Conservation (phyloP, 2,329 filamentous ascomycete species). For the Metarhizium humberi region DNA sequence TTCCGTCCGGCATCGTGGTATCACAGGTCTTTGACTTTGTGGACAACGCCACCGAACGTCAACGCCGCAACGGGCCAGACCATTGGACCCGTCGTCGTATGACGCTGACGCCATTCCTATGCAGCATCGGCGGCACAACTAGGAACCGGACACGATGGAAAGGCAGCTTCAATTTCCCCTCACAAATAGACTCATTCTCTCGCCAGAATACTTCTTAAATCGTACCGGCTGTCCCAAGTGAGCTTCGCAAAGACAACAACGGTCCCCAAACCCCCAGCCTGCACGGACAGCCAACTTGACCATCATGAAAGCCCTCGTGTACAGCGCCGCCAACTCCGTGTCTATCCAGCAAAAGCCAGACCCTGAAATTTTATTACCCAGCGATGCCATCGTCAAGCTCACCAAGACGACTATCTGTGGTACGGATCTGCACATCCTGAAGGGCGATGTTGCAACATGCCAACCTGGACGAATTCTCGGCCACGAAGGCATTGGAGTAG, state of each 20-base stretch:
- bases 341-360: constrained; percentile 30
- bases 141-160: not conserved
- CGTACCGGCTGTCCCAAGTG: not conserved
- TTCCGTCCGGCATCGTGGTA: not conserved
- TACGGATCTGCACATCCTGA: constrained; percentile 45
- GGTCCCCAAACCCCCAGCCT: not conserved
- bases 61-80: not conserved
- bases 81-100: not conserved
- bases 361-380: constrained; percentile 29
- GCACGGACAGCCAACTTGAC: not conserved
- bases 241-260: not conserved
- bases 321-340: constrained; percentile 23
- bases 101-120: not conserved
- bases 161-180: not conserved
- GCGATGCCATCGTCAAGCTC: constrained; percentile 40
- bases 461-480: constrained; percentile 36
- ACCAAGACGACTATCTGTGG: constrained; percentile 42
- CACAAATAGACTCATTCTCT: not conserved
- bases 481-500: constrained; percentile 42
- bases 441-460: constrained; percentile 41
- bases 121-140: not conserved
- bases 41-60: not conserved
- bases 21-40: not conserved
- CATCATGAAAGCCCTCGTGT: constrained; percentile 38
- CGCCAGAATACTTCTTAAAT: not conserved